A percentile compares a stretch with the other conserved stretches of the same genome.
Evolutionary conservation across 78 protist genomes (phyloP).

Genomic region (Cavenderia fasciculata): DNA sequence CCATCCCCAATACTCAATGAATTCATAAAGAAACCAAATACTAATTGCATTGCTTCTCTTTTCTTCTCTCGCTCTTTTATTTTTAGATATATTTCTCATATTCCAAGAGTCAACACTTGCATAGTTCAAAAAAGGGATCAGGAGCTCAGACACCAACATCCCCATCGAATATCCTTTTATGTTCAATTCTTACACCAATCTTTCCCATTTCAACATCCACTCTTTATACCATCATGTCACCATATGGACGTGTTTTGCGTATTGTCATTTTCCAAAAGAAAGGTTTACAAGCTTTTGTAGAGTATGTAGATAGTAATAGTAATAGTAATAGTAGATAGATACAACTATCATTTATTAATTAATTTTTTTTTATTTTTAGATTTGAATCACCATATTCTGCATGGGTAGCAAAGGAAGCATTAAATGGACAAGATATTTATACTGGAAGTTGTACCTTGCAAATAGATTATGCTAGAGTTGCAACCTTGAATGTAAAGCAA

Average conservation of each 20-base stretch:
- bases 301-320: slow-evolving; percentile 22
- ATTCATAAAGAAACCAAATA: not conserved
- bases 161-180: slow-evolving; percentile 39
- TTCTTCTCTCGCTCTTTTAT: not conserved
- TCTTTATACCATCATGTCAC: slow-evolving; percentile 50
- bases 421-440: slow-evolving; percentile 81
- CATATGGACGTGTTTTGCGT: slow-evolving; percentile 74
- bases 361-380: not conserved
- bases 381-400: slow-evolving; percentile 77
- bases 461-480: slow-evolving; percentile 67
- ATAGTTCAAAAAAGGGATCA: slow-evolving; percentile 6
- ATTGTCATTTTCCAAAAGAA: slow-evolving; percentile 78
- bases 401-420: slow-evolving; percentile 66
- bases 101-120: slow-evolving; percentile 73
- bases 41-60: not conserved
- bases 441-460: slow-evolving; percentile 73
- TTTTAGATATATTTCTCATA: slow-evolving; percentile 36
- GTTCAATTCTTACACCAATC: slow-evolving; percentile 68
- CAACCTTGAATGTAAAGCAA: slow-evolving; percentile 53
- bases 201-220: slow-evolving; percentile 56
- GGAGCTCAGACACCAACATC: not conserved
- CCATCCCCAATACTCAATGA: not conserved
- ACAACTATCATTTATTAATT: not conserved
- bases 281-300: slow-evolving; percentile 76
- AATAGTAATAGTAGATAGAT: too few relatives aligned